These are phyloP conservation scores for Paecilomyces fulvus DNA, from an alignment of 2,329 filamentous ascomycete genomes.

Conservation along the genomic window DNA sequence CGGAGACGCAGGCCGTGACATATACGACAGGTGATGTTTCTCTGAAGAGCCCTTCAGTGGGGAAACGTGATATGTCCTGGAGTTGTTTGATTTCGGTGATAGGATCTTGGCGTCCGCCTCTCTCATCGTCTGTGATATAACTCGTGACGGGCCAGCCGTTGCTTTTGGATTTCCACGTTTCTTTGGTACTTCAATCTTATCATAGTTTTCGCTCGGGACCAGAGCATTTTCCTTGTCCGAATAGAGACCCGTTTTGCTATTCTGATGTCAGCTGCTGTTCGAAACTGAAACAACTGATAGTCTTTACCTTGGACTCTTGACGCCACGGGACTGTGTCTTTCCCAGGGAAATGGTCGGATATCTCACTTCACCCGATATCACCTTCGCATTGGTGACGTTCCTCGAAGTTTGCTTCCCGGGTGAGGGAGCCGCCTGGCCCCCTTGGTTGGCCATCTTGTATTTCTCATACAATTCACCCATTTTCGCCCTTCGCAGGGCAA, in stretches of 20 bases:
- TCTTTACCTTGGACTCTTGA: constrained; percentile 24
- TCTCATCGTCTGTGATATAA: constrained; percentile 34
- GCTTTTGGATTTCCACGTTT: constrained; percentile 47
- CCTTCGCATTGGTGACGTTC: constrained; percentile 17
- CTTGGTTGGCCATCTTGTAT: constrained; percentile 23
- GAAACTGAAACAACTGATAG: constrained; percentile 4
- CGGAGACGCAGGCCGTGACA: constrained; percentile 54
- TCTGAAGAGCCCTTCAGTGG: constrained; percentile 39
- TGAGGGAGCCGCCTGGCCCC: constrained; percentile 18
- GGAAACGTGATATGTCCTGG: constrained; percentile 55
- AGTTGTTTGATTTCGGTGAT: constrained; percentile 76
- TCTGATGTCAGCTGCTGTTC: constrained; percentile 30
- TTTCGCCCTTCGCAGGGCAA: constrained; percentile 65
- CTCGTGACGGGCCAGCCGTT: constrained; percentile 30
- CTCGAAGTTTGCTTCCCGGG: constrained; percentile 26
- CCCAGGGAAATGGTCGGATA: constrained; percentile 19
- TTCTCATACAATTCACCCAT: constrained; percentile 70
- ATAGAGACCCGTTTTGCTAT: constrained; percentile 51
- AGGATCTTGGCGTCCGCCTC: constrained; percentile 54
- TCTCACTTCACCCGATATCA: constrained; percentile 21
- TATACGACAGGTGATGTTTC: constrained; percentile 45
- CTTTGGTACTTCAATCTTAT: constrained; percentile 58
- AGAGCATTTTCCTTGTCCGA: constrained; percentile 68
- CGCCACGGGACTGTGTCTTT: constrained; percentile 20
- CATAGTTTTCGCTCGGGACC: constrained; percentile 28